Percentiles rank a stretch among this genome's conserved stretches.
Evolutionary conservation across 768 basidiomycete genomes (phyloP).

Genomic region (Tricholoma bakamatsutake): DNA sequence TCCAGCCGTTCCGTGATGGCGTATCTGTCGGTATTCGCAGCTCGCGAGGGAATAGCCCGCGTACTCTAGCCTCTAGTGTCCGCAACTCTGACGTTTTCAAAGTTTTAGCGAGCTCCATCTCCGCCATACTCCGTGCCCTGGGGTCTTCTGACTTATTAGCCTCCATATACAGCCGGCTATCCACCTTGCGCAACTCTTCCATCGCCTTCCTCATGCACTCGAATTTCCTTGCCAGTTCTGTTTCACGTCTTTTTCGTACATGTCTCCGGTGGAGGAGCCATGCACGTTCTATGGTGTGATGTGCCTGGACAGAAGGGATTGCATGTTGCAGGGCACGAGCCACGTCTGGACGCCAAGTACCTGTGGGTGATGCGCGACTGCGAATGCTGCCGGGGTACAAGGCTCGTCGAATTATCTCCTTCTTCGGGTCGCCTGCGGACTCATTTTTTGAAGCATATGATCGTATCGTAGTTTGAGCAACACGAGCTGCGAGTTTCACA

Average conservation of each 20-base stretch:
- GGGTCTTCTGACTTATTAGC: slow-evolving; percentile 74
- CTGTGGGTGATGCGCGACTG: slow-evolving; percentile 67
- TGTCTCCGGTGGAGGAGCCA: slow-evolving; percentile 81
- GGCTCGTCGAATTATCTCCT: slow-evolving; percentile 68
- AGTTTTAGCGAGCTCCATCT: slow-evolving; percentile 54
- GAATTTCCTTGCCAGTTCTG: slow-evolving; percentile 71
- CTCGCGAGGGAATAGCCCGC: slow-evolving; percentile 85
- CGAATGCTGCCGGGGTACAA: slow-evolving; percentile 78
- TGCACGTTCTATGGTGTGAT: slow-evolving; percentile 88
- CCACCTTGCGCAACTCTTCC: slow-evolving; percentile 65
- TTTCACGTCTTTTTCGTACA: slow-evolving; percentile 60
- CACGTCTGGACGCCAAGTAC: slow-evolving; percentile 81
- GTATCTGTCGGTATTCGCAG: slow-evolving; percentile 82
- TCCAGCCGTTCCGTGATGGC: slow-evolving; percentile 76
- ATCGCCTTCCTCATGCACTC: slow-evolving; percentile 80
- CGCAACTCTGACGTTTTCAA: slow-evolving; percentile 62
- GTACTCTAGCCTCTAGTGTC: slow-evolving; percentile 70
- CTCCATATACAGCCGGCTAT: slow-evolving; percentile 56
- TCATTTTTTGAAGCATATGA: slow-evolving; percentile 40
- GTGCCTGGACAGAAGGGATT: slow-evolving; percentile 85
- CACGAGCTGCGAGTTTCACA: slow-evolving; percentile 25
- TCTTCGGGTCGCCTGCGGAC: slow-evolving; percentile 48
- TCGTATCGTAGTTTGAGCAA: slow-evolving; percentile 20
- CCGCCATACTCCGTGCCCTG: slow-evolving; percentile 48
- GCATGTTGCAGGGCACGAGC: slow-evolving; percentile 70